These are phyloP conservation scores for Trichosanthes truncata DNA, from an alignment of 306 rosid genomes.

Conservation along the genomic window DNA sequence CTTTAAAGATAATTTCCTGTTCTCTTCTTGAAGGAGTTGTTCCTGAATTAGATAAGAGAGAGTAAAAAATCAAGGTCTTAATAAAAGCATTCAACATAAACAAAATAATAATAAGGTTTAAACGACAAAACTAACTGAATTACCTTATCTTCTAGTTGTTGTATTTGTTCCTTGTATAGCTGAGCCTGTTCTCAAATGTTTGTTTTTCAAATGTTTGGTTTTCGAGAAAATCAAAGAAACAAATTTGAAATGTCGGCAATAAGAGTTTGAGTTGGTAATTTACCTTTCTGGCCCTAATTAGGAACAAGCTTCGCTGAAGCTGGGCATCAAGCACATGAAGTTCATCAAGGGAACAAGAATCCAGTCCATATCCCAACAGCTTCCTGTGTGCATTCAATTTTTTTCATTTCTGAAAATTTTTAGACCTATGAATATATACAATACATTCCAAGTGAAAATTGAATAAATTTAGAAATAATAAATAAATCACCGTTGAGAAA, in stretches of 20 bases:
- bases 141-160: slow-evolving; percentile 7
- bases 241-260: background rate
- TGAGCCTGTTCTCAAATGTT: background rate
- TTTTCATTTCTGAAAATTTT: background rate
- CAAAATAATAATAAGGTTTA: background rate
- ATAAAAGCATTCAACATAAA: background rate
- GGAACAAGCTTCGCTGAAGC: background rate
- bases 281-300: slow-evolving; percentile 7
- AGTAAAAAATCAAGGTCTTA: background rate
- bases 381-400: background rate
- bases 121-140: background rate
- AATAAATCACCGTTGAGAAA: background rate
- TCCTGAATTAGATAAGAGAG: slow-evolving; percentile 27
- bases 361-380: slow-evolving; percentile 2
- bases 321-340: background rate
- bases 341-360: slow-evolving; percentile 3
- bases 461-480: no score
- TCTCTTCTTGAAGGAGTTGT: slow-evolving; percentile 32
- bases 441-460: background rate
- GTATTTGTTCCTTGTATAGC: background rate
- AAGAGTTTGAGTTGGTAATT: background rate
- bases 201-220: background rate
- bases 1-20: slow-evolving; percentile 22
- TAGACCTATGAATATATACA: background rate
- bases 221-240: background rate